Conservation (phyloP, 495 filamentous ascomycete species). For the Amphirosellinia nigrospora region DNA sequence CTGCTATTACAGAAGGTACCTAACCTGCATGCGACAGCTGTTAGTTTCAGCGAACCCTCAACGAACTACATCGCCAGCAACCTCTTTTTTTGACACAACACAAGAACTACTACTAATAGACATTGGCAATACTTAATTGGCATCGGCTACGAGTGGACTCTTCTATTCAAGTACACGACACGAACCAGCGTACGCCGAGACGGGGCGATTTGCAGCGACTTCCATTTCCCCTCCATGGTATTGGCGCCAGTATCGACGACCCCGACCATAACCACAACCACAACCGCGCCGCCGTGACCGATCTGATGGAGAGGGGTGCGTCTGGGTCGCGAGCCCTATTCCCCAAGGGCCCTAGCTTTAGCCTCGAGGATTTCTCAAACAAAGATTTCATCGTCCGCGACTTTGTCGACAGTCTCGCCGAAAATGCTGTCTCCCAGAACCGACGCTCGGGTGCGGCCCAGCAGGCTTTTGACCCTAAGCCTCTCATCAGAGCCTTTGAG, state of each 20-base stretch:
- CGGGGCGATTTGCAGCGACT: background rate
- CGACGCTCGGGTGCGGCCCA: constrained; percentile 74
- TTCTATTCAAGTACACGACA: background rate
- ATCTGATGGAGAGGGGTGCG: constrained; percentile 52
- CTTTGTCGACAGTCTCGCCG: constrained; percentile 92
- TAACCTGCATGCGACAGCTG: no score
- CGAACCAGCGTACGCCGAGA: background rate
- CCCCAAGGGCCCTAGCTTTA: constrained; percentile 79
- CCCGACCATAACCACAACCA: no score
- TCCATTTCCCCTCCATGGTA: constrained; percentile 22
- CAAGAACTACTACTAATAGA: background rate
- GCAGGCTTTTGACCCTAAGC: constrained; percentile 94
- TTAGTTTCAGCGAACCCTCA: background rate
- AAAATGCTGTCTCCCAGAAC: constrained; percentile 73
- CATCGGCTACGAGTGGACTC: background rate
- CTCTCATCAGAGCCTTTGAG: constrained; percentile 94
- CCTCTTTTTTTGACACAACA: background rate
- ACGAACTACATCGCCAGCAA: background rate
- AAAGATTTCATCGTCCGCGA: constrained; percentile 98
- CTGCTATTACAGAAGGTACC: no score
- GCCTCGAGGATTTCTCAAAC: constrained; percentile 84
- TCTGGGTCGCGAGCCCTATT: constrained; percentile 68
- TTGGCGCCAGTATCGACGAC: constrained; percentile 5
- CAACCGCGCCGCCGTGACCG: constrained; percentile 6
- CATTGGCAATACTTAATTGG: background rate